These are phyloP conservation scores for Buxus sempervirens DNA, from an alignment of 164 flowering plant genomes.

Conservation along the genomic window DNA sequence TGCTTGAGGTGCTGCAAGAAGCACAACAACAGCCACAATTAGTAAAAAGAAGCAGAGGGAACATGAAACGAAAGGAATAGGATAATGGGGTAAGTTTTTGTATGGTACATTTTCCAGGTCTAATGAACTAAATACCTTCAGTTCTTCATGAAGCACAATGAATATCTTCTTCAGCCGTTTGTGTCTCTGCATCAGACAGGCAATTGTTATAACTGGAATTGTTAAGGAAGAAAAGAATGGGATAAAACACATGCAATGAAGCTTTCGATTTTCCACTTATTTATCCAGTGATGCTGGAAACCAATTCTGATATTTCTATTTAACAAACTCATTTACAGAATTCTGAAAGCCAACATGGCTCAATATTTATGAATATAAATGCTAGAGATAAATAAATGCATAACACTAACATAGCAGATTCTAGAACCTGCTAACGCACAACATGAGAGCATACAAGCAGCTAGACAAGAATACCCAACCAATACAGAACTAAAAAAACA, in stretches of 20 bases:
- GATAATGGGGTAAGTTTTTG: not conserved
- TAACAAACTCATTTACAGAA: too few species aligned
- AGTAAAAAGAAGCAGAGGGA: too few species aligned
- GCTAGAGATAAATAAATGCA: too few species aligned
- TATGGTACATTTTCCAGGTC: not conserved
- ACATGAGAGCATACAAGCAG: too few species aligned
- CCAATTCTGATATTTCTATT: not conserved
- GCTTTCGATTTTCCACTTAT: not conserved
- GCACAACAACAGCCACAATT: not conserved
- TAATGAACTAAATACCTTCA: slow-evolving; percentile 46
- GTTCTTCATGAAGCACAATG: slow-evolving; percentile 76
- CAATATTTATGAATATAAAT: too few species aligned
- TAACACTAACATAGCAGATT: too few species aligned
- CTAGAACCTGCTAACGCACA: too few species aligned
- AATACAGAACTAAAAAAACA: too few species aligned
- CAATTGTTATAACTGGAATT: not conserved
- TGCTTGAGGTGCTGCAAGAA: slow-evolving; percentile 48
- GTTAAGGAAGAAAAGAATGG: not conserved
- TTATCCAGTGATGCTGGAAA: not conserved
- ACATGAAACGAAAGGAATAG: too few species aligned
- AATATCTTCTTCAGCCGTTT: slow-evolving; percentile 73
- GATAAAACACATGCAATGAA: not conserved
- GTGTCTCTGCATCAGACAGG: slow-evolving; percentile 59
- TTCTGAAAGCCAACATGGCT: too few species aligned
- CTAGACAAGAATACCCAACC: too few species aligned